Conservation (phyloP, 768 basidiomycete species). For the Clitopilus passeckerianus region DNA sequence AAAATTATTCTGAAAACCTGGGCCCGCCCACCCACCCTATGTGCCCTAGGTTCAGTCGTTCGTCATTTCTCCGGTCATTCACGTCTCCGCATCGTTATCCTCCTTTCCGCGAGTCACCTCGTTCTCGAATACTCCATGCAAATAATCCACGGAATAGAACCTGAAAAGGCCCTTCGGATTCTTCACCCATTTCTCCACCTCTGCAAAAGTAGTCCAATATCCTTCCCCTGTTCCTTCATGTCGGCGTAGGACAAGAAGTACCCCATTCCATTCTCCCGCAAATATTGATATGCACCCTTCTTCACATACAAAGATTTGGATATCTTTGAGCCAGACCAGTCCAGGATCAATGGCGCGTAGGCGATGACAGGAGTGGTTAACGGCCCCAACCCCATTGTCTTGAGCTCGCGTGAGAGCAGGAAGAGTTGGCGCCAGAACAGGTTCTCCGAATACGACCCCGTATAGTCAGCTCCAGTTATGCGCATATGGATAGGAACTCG, state of each 20-base stretch:
- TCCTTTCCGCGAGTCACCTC: too few species aligned
- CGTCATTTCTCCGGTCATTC: too few species aligned
- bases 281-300: conserved; percentile 19
- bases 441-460: conserved; percentile 19
- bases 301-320: conserved; percentile 24
- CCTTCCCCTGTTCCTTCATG: conserved; percentile 19
- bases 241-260: conserved; percentile 18
- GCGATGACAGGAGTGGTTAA: conserved; percentile 10
- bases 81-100: too few species aligned
- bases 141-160: conserved; percentile 14
- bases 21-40: too few species aligned
- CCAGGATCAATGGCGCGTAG: conserved; percentile 20
- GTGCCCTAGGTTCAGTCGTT: neutral
- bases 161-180: conserved; percentile 17
- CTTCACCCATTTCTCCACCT: conserved; percentile 20
- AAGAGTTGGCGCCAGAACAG: conserved; percentile 18
- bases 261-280: conserved; percentile 14
- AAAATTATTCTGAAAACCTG: conserved; percentile 15
- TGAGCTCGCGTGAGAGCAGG: neutral
- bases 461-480: conserved; percentile 21
- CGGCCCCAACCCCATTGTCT: neutral
- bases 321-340: conserved; percentile 24
- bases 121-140: conserved; percentile 9
- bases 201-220: conserved; percentile 12
- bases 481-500: conserved; percentile 12